These are phyloP conservation scores for Candolleomyces eurysporus DNA, from an alignment of 768 basidiomycete species.

Conservation along the genomic window DNA sequence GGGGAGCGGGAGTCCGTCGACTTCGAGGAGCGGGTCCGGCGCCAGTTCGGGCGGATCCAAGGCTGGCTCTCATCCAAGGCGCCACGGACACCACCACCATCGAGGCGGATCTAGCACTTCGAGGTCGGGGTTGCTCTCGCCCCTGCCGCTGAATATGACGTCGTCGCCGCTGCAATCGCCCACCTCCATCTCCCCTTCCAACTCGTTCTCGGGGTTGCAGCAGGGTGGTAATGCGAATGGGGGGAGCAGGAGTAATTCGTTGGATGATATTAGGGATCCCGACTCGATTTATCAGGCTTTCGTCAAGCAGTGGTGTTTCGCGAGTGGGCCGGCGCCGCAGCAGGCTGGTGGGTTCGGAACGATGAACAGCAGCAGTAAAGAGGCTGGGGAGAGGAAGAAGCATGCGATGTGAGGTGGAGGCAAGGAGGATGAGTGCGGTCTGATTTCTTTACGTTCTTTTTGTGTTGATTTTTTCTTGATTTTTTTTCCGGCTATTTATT, in stretches of 20 bases:
- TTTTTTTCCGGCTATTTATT: background rate
- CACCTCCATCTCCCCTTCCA: no score
- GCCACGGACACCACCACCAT: background rate
- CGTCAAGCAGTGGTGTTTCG: constrained; percentile 69
- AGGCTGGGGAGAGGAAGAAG: background rate
- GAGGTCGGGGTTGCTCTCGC: background rate
- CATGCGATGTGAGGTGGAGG: background rate
- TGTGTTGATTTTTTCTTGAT: background rate
- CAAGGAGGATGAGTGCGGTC: background rate
- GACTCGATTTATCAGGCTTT: constrained; percentile 56
- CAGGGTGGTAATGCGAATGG: background rate
- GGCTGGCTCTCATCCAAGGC: no score
- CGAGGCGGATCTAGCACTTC: no score
- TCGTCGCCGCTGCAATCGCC: background rate
- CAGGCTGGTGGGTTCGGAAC: constrained; percentile 9
- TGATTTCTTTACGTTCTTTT: background rate
- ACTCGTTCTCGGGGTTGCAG: no score
- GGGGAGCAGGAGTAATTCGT: background rate
- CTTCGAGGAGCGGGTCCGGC: background rate
- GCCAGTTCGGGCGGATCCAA: background rate
- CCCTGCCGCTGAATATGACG: constrained; percentile 3
- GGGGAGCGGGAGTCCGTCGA: background rate
- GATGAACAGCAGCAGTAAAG: background rate
- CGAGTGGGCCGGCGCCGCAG: constrained; percentile 33
- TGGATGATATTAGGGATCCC: constrained; percentile 14